phyloP scores from a whole-genome alignment of 768 basidiomycete genomes.

The Mycena amicta region DNA sequence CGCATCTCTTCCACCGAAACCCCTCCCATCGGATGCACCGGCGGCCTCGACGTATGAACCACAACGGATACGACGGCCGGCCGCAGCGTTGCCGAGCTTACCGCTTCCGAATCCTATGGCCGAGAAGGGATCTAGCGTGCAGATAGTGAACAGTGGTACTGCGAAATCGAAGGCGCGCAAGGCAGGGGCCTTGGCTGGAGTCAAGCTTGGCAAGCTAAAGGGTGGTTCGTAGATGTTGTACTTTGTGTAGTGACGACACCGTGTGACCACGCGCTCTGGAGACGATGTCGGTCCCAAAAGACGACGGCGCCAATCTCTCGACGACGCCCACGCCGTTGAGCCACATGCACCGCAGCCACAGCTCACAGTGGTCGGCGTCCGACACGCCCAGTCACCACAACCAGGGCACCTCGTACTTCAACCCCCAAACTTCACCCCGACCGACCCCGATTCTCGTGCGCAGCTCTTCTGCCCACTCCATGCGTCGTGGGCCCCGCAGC shows the following conservation, averaged over 20 bases:
- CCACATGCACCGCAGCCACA: constrained; percentile 49
- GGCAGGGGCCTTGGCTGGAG: constrained; percentile 36
- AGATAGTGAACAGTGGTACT: background rate
- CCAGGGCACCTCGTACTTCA: constrained; percentile 70
- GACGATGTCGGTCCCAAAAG: constrained; percentile 33
- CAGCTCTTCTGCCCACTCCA: constrained; percentile 55
- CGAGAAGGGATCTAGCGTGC: constrained; percentile 1
- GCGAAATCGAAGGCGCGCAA: constrained; percentile 11
- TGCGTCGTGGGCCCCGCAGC: constrained; percentile 55
- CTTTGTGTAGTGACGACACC: background rate
- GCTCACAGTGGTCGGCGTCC: constrained; percentile 59
- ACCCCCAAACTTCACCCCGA: constrained; percentile 49
- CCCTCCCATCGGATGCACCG: constrained; percentile 30
- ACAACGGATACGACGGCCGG: constrained; percentile 11
- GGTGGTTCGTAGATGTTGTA: background rate
- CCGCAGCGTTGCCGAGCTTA: constrained; percentile 12
- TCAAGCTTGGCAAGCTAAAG: constrained; percentile 43
- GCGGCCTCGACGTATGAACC: constrained; percentile 8
- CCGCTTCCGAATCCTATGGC: constrained; percentile 25
- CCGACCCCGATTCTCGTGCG: constrained; percentile 47
- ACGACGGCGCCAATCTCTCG: constrained; percentile 35
- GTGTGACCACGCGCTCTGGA: constrained; percentile 8
- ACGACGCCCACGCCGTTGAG: constrained; percentile 49
- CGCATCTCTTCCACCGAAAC: constrained; percentile 48
- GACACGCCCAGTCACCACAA: constrained; percentile 68